Evolutionary conservation across 2,329 filamentous ascomycete species (phyloP).

Genomic region (Talaromyces sp.): DNA sequence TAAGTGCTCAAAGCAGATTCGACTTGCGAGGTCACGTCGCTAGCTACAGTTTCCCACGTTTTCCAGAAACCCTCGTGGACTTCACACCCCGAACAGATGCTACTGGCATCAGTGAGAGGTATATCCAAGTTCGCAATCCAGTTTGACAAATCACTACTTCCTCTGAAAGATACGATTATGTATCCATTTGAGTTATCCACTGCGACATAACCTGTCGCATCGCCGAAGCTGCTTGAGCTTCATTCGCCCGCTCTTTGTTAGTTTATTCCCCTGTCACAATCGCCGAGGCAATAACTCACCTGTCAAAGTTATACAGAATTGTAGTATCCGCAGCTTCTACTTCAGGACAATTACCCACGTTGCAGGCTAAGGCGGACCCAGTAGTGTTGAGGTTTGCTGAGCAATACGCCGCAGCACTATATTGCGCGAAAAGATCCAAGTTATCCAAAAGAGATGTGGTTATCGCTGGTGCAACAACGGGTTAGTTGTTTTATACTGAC

Average conservation of each 20-base stretch:
- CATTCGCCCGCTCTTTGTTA: background rate
- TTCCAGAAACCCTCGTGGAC: conserved; percentile 43
- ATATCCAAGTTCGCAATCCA: conserved; percentile 28
- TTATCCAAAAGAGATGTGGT: conserved; percentile 32
- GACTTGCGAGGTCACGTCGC: conserved; percentile 33
- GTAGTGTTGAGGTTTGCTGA: conserved; percentile 44
- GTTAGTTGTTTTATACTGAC: background rate
- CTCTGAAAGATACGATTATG: conserved; percentile 35
- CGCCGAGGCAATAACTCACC: conserved; percentile 29
- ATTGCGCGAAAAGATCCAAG: conserved; percentile 48
- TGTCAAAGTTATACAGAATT: conserved; percentile 47
- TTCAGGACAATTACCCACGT: conserved; percentile 43
- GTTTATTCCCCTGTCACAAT: background rate
- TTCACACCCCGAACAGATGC: conserved; percentile 40
- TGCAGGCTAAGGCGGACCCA: conserved; percentile 41
- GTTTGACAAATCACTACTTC: conserved; percentile 27
- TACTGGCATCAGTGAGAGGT: conserved; percentile 22
- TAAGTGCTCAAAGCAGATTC: conserved; percentile 33
- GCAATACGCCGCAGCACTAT: conserved; percentile 52
- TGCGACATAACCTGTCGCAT: conserved; percentile 47
- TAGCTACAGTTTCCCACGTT: conserved; percentile 33
- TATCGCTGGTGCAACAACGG: background rate
- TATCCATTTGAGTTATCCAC: conserved; percentile 41
- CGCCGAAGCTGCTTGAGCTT: conserved; percentile 21
- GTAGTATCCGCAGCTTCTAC: conserved; percentile 46